These are phyloP conservation scores for Venturia aucupariae DNA, from an alignment of 2,329 filamentous ascomycete species.

Conservation along the genomic window DNA sequence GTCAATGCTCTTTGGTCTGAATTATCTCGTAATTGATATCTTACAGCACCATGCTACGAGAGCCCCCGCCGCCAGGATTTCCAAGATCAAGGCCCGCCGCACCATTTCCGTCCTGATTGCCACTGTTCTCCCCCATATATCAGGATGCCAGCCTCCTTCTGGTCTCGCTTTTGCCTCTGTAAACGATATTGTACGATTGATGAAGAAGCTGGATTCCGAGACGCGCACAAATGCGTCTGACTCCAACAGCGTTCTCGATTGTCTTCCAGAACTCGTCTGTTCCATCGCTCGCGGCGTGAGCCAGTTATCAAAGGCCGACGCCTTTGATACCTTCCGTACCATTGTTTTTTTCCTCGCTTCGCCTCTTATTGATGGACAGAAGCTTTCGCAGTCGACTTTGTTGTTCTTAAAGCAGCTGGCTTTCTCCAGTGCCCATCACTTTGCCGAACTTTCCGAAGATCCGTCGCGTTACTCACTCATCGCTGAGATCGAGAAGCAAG, in stretches of 20 bases:
- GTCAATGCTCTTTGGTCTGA: background rate
- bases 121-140: background rate
- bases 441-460: background rate
- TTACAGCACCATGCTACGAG: background rate
- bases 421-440: conserved; percentile 1
- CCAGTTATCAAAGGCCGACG: background rate
- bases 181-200: conserved; percentile 1
- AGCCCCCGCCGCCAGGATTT: background rate
- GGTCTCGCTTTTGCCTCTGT: background rate
- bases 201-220: conserved; percentile 1
- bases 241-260: background rate
- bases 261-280: conserved; percentile 12
- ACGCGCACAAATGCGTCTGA: background rate
- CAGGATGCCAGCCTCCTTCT: background rate
- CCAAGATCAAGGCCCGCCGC: background rate
- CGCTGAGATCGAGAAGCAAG: background rate
- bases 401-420: conserved; percentile 9
- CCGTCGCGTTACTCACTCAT: background rate
- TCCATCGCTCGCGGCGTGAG: background rate
- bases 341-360: background rate
- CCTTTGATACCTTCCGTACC: background rate
- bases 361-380: background rate
- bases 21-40: conserved; percentile 5
- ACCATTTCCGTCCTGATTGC: background rate
- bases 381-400: background rate